Evolutionary conservation across 768 basidiomycete genomes (phyloP), one percentile per base, ranked within the genome.

Genomic region (Clitopilus hobsonii): DNA sequence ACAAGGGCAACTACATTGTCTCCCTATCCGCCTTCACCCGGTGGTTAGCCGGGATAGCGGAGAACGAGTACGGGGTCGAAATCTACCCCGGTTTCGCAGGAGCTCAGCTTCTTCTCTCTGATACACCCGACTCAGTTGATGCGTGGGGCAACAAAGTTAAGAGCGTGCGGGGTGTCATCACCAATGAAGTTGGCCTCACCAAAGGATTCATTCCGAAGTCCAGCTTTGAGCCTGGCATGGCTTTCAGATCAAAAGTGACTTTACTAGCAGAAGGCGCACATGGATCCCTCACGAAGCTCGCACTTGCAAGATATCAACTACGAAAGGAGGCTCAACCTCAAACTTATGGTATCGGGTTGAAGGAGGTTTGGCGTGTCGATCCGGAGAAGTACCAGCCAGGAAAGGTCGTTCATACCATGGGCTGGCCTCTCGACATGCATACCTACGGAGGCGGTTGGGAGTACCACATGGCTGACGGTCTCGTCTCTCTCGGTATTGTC

Each of bases 1-100:
- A 97, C 77, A 81, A 88, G 25, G 81, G 95, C 49, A 99, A 98
- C 72, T 98, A 92, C 69, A 86, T 98, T 65, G 74, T 91, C 36
- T 96, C 94, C 1, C 83, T 98, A 26, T 94, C 92, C 0, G 84
- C 82, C 28, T 86, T 98, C 58, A 89, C 93, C 0, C 82, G 90
- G 3, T 98, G 96, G 95, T 80, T 99, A 1, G 91, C 84, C 2
- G 71, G 77, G 53, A 80, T 97, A 26, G 96, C 96, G 0, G 95
- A 98, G 59, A 69, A 75, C 41, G 76, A 78, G 51, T 77, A 77
- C 48, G 96, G 94, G 24, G 92, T 97, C 25, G 97, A 99, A 68
- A 85, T 99, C 23, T 99, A 98, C 67, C 90, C 97, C 1, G 96
- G 97, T 4, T 98, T 98, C 63, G 93, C 94, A 0, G 97, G 90